phyloP scores from a whole-genome alignment of 1,284 basidiomycete species.

The Dichomitus squalens region DNA sequence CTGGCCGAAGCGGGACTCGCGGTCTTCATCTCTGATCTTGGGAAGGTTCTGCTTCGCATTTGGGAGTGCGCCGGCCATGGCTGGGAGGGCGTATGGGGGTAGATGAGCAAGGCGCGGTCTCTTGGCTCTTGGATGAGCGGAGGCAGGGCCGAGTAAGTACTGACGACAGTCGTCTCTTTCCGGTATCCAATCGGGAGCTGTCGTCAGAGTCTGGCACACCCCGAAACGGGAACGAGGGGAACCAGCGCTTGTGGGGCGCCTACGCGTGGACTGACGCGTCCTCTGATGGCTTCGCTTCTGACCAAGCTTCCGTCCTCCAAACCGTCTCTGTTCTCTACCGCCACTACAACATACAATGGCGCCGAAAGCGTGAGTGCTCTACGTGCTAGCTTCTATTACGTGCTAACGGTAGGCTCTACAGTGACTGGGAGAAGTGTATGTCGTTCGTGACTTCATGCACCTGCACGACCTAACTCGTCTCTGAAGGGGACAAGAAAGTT shows the following conservation, averaged over 20 bases:
- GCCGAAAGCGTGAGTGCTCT: slow-evolving; percentile 72
- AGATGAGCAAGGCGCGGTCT: slow-evolving; percentile 5
- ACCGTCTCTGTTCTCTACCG: slow-evolving; percentile 7
- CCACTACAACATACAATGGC: slow-evolving; percentile 56
- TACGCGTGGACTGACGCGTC: slow-evolving; percentile 38
- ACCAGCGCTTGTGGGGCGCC: slow-evolving; percentile 10
- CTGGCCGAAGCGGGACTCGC: slow-evolving; percentile 86
- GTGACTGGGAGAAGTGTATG: slow-evolving; percentile 96
- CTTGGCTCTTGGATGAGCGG: slow-evolving; percentile 9
- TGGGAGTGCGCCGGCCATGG: slow-evolving; percentile 89
- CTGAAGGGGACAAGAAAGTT: slow-evolving; percentile 76
- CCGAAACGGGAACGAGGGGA: slow-evolving; percentile 7
- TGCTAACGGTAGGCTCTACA: slow-evolving; percentile 35
- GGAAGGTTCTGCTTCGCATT: slow-evolving; percentile 87
- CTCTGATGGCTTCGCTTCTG: slow-evolving; percentile 20
- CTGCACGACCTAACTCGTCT: slow-evolving; percentile 4
- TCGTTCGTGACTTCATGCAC: slow-evolving; percentile 30
- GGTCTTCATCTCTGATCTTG: slow-evolving; percentile 89
- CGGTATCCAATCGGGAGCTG: slow-evolving; percentile 5
- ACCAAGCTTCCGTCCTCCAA: slow-evolving; percentile 12
- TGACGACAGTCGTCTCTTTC: slow-evolving; percentile 18
- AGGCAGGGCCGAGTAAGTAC: slow-evolving; percentile 15
- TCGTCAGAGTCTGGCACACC: slow-evolving; percentile 20
- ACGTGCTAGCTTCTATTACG: background rate
- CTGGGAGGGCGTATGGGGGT: slow-evolving; percentile 26